These are phyloP conservation scores for Aureobasidium pullulans DNA, from an alignment of 2,329 filamentous ascomycete species.

Conservation along the genomic window DNA sequence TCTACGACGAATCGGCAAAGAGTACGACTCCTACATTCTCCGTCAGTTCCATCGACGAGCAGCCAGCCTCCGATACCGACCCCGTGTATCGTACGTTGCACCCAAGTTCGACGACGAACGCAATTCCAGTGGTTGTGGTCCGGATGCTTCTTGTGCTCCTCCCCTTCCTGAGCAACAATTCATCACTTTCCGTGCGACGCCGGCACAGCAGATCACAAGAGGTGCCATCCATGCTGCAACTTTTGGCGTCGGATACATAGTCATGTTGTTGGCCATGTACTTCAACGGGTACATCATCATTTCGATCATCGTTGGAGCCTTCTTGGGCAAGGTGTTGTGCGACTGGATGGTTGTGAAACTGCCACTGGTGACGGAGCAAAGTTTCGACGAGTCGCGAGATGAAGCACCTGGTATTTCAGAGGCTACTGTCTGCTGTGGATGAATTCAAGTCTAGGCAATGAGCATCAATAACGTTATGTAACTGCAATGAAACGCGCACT, in stretches of 20 bases:
- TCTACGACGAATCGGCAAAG: constrained; percentile 61
- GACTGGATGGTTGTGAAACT: constrained; percentile 44
- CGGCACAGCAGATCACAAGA: constrained; percentile 29
- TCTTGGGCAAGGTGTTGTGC: constrained; percentile 64
- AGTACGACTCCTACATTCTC: constrained; percentile 62
- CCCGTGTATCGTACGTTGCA: not conserved
- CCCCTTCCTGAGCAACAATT: constrained; percentile 55
- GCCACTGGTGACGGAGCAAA: not conserved
- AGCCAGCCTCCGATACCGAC: not conserved
- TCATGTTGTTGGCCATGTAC: constrained; percentile 67
- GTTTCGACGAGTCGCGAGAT: not conserved
- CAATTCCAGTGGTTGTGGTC: not conserved
- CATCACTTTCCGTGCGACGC: constrained; percentile 25
- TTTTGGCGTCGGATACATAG: constrained; percentile 68
- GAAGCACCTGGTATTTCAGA: not conserved
- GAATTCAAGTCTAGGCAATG: no score
- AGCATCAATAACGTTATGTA: no score
- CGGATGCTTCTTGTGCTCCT: constrained; percentile 32
- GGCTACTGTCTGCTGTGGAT: constrained; percentile 9
- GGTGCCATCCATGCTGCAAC: constrained; percentile 62
- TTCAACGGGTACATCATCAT: constrained; percentile 70
- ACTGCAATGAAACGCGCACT: no score
- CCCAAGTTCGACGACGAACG: not conserved
- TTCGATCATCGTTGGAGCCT: constrained; percentile 70
- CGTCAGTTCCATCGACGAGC: constrained; percentile 5